Evolutionary conservation across 495 filamentous ascomycete species (phyloP), one percentile per base, ranked within the genome.

Genomic region (Xylaria venustula): DNA sequence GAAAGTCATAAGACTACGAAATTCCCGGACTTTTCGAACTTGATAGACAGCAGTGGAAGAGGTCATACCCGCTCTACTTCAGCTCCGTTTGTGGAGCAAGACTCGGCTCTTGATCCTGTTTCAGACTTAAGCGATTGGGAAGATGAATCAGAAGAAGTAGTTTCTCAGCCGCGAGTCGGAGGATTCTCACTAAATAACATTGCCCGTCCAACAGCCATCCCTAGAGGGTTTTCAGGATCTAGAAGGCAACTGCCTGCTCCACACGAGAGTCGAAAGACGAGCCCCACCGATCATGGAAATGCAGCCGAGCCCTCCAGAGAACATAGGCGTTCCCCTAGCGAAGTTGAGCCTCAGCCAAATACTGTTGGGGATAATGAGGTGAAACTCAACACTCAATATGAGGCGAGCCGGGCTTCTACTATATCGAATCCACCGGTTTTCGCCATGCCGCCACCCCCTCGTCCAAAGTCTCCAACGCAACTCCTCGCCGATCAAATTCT

Each of bases 401-500:
- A 48, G 7, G 41, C 37, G 8, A 41, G 8, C 15, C 30, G 19
- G 1, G 3, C 5, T 19, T 69, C 53, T 64, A 60, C 30, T 26
- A 78, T 45, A 12, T 66, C 7, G 74, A 76, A 59, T 64, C 68
- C 47, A 71, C 78, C 53, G 72, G 22, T 23, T 1, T 46, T 48
- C 32, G 22, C 49, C 1, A 80, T 66, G 73, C 77, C 58, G 32
- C 73, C 56, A 64, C 79, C 60, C 71, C 69, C 56, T 41, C 40
- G 26, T 25, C 73, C 61, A 12, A 59, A 64, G 53, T 80, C 80
- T 6, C 79, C 79, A n/a, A 76, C 77, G 2, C 74, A 80, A 20
- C 73, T 78, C 37, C 67, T 84, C 23, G 82, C 79, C 7, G 78
- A 83, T 36, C 74, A 81, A 37, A 84, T 88, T 49, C 67, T 89